Evolutionary conservation across 768 basidiomycete genomes (phyloP).

Genomic region (Termitomyces sp.): DNA sequence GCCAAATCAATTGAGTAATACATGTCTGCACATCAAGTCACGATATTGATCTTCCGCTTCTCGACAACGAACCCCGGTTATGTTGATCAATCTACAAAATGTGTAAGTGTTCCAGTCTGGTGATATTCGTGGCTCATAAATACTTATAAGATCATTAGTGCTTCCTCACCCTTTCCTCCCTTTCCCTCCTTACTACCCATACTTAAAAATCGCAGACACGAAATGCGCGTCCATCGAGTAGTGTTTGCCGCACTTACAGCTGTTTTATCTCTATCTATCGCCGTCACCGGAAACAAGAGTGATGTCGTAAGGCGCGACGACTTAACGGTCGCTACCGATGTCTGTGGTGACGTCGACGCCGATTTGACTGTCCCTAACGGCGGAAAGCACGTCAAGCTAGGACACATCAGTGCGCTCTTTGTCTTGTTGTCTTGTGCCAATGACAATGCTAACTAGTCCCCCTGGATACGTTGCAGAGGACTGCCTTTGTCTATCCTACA

Average conservation of each 20-base stretch:
- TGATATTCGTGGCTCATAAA: neutral
- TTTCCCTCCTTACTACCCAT: neutral
- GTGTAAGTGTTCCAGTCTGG: neutral
- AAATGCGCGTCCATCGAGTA: neutral
- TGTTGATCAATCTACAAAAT: neutral
- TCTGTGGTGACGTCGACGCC: constrained; percentile 32
- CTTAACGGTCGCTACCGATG: constrained; percentile 18
- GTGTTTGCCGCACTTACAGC: neutral
- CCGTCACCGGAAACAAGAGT: constrained; percentile 5
- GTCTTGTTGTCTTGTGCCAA: neutral
- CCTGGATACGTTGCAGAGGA: constrained; percentile 21
- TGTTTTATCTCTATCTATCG: neutral
- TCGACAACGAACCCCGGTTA: neutral
- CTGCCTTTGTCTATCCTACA: constrained; percentile 37
- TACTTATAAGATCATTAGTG: neutral
- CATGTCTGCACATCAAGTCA: neutral
- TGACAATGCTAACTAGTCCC: neutral
- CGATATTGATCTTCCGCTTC: neutral
- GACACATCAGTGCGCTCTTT: constrained; percentile 22
- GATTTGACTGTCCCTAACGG: constrained; percentile 22
- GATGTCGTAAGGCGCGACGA: constrained; percentile 7
- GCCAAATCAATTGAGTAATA: too few species aligned
- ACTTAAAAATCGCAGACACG: neutral
- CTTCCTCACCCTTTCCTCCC: too few species aligned
- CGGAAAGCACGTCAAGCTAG: constrained; percentile 20